These are phyloP conservation scores for Saposhnikovia divaricata DNA, from an alignment of 129 eudicot species.

Conservation along the genomic window DNA sequence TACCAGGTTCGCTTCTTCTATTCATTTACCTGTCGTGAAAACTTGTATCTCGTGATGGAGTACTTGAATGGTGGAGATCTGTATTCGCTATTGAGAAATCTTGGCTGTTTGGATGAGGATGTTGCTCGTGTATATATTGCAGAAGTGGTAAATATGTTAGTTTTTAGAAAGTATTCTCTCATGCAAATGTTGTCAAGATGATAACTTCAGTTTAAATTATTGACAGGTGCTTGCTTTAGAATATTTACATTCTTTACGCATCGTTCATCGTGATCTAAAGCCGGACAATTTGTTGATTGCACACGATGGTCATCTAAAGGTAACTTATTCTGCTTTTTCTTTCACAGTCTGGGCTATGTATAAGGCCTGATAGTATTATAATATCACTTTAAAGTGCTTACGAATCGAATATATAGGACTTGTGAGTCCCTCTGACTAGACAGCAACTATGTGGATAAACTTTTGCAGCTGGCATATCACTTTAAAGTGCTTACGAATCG, in stretches of 20 bases:
- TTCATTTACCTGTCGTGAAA: no score
- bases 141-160: no score
- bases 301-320: constrained; percentile 98
- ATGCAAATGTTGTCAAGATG: neutral
- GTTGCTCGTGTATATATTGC: no score
- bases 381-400: neutral
- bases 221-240: constrained; percentile 95
- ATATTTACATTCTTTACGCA: constrained; percentile 79
- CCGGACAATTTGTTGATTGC: constrained; percentile 96
- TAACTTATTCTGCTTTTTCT: constrained; percentile 7
- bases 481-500: neutral
- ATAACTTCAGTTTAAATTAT: constrained; percentile 12
- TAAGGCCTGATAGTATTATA: neutral
- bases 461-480: no score
- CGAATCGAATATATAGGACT: neutral
- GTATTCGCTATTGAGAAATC: no score
- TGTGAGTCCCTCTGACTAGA: neutral
- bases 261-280: constrained; percentile 96
- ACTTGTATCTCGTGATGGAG: no score
- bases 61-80: no score
- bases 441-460: neutral
- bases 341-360: neutral
- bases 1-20: no score
- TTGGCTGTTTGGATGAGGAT: no score
- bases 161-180: no score